A percentile compares a stretch with the other conserved stretches of the same genome.
These are phyloP conservation scores for Thuja plicata DNA, from an alignment of 83 land plant genomes.

Conservation along the genomic window DNA sequence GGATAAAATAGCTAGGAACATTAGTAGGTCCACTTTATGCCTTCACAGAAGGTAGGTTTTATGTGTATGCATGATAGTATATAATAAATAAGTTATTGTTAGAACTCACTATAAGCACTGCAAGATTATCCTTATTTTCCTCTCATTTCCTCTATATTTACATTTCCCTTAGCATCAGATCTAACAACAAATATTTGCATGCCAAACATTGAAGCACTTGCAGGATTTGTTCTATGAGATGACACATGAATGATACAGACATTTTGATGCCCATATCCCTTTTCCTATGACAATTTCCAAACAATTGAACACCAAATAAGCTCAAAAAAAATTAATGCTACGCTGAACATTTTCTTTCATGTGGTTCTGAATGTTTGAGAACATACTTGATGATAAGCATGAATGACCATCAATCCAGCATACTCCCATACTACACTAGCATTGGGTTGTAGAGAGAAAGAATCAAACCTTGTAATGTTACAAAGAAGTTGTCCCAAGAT, in stretches of 20 bases:
- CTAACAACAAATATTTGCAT: conserved; percentile 98
- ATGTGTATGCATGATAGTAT: not conserved
- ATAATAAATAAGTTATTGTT: not conserved
- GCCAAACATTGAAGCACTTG: conserved; percentile 99
- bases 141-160: conserved; percentile 90
- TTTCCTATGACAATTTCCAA: conserved; percentile 44
- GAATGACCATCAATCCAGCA: conserved; percentile 99
- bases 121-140: conserved; percentile 75
- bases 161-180: conserved; percentile 94
- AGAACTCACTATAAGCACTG: conserved; percentile 86
- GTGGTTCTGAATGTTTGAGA: not conserved
- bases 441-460: conserved; percentile 69
- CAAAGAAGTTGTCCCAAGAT: conserved; percentile 83
- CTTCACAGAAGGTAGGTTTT: not conserved
- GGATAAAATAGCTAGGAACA: not conserved
- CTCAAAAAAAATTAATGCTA: not conserved
- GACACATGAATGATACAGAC: conserved; percentile 98
- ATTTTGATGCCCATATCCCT: conserved; percentile 88
- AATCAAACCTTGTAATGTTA: conserved; percentile 49
- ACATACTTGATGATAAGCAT: conserved; percentile 92
- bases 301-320: conserved; percentile 1
- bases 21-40: not conserved
- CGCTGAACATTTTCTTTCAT: not conserved
- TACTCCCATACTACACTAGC: conserved; percentile 99
- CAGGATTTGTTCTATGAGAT: conserved; percentile 99